Conservation (phyloP, 2,329 filamentous ascomycete species). For the Pseudogymnoascus sp. region DNA sequence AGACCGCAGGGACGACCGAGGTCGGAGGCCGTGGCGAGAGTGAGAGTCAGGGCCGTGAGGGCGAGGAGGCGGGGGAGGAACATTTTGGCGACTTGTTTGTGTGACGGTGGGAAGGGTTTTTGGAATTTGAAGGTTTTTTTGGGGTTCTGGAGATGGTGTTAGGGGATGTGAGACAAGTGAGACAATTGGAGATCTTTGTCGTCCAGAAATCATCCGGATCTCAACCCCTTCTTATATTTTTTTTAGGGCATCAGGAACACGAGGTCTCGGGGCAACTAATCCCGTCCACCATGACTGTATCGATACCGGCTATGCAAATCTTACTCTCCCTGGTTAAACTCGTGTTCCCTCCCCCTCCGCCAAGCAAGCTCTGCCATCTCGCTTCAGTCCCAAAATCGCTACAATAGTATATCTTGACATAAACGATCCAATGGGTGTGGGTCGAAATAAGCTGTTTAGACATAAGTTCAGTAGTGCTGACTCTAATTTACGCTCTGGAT, state of each 20-base stretch:
- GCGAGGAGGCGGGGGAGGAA: neutral
- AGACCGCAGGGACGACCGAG: constrained; percentile 21
- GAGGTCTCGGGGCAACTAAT: neutral
- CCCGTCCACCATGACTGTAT: neutral
- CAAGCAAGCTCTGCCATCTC: neutral
- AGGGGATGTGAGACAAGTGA: neutral
- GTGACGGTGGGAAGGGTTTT: neutral
- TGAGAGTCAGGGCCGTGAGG: neutral
- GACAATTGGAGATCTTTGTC: neutral
- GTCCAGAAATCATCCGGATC: neutral
- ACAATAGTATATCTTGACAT: neutral
- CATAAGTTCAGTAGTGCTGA: neutral
- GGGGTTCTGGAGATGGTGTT: neutral
- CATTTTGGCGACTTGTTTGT: neutral
- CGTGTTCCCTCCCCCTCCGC: neutral
- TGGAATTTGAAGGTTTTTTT: neutral
- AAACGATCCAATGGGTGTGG: neutral
- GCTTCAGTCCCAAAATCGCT: neutral
- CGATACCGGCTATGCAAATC: neutral
- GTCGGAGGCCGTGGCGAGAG: neutral
- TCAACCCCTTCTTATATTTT: neutral
- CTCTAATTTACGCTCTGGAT: neutral
- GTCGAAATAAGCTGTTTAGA: neutral
- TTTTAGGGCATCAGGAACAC: neutral
- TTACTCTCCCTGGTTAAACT: neutral